Base-by-base conservation (phyloP, 805 yeast species). In the Kazachstania bromeliacearum region DNA sequence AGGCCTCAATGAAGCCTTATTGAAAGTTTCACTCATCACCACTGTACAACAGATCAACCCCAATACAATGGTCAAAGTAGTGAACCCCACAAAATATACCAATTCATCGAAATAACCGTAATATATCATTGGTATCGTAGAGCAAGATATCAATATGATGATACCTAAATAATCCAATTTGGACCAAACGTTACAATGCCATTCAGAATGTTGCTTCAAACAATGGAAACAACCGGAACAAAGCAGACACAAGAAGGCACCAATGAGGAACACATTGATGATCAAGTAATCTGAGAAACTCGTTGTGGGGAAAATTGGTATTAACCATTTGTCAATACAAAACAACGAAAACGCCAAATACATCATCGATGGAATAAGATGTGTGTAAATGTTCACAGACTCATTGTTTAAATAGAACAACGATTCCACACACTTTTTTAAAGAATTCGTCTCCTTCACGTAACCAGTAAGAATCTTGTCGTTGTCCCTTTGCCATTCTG, bases 81-180 rank as follows among this genome's bases (percentile, higher is more conserved):
- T 46, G 43, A 58, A 59, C 3, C 50, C 36, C 30, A 44, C 47
- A 41, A 57, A 50, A 13, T 51, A 53, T 4, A 40, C 43, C 16
- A 52, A 37, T 29, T 57, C 55, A 39, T 67, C 71, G 34, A 58
- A 55, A 38, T 62, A 60, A 5, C 72, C 71, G 44, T 66, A 70
- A 44, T 66, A 68, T 13, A 71, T 49, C 14, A 74, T 43, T 2
- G 77, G 67, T 7, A 74, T 63, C 58, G 75, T 68, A 1, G 85
- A 77, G 39, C 80, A 68, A 3, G 83, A 70, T 36, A 80, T 79
- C 41, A 81, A 63, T 10, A 78, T 61, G 21, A 81, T 77, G 37
- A 82, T 82, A 1, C 92, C 92, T 46, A 82, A 65, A 51, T 82
- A 82, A 55, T 82, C 92, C 32, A 81, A 66, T 50, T 73, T 79